These are phyloP conservation scores for Trichoderma arundinaceum DNA, from an alignment of 2,329 filamentous ascomycete species.

Conservation along the genomic window DNA sequence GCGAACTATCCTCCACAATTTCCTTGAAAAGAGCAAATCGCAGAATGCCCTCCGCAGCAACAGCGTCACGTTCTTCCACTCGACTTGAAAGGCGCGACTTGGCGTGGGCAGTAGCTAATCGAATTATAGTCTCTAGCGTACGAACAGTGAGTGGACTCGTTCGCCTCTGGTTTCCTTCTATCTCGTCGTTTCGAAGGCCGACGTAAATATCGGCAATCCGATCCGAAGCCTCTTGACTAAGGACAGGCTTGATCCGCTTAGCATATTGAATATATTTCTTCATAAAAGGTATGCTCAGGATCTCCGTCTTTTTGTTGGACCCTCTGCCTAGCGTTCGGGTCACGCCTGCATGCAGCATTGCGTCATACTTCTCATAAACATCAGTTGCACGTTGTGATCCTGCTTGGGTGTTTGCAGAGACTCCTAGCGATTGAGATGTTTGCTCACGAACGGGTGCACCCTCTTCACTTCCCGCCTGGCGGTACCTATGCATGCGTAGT, in stretches of 20 bases:
- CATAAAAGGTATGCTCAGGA: constrained; percentile 95
- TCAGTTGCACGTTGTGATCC: constrained; percentile 78
- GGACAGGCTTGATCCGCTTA: constrained; percentile 87
- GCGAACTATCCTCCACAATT: constrained; percentile 77
- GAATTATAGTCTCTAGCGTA: constrained; percentile 97
- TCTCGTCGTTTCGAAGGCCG: constrained; percentile 90
- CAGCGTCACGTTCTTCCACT: constrained; percentile 87
- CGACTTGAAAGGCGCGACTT: constrained; percentile 87
- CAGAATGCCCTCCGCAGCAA: constrained; percentile 85
- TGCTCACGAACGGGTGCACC: constrained; percentile 93
- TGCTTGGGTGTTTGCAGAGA: constrained; percentile 80
- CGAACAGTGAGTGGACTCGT: constrained; percentile 96
- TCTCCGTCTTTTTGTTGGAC: constrained; percentile 77
- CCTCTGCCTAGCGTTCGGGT: constrained; percentile 76
- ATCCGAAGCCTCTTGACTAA: constrained; percentile 90
- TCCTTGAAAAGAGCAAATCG: constrained; percentile 98
- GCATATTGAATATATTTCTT: constrained; percentile 99
- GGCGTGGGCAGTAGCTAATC: constrained; percentile 93
- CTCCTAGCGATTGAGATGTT: constrained; percentile 79
- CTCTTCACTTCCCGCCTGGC: constrained; percentile 89
- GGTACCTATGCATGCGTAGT: constrained; percentile 94
- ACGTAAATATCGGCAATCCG: constrained; percentile 92
- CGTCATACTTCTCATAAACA: constrained; percentile 94
- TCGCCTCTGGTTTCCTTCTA: constrained; percentile 90
- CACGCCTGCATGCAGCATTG: constrained; percentile 93